A percentile compares a stretch with the other conserved stretches of the same genome.
Conservation (phyloP, 78 protist species). For the Tieghemostelium lacteum region DNA sequence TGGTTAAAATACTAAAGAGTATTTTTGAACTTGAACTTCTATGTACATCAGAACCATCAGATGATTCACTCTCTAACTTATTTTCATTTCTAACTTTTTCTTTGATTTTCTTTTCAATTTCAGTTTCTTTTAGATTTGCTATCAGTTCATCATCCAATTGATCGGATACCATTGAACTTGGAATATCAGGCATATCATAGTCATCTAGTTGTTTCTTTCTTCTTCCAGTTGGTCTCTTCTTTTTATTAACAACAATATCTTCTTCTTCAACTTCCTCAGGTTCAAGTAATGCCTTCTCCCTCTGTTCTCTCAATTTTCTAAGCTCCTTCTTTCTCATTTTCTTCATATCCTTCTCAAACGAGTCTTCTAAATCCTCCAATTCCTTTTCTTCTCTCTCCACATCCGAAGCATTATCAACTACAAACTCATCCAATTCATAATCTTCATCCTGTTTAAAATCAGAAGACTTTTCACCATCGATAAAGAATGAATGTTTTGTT, state of each 20-base stretch:
- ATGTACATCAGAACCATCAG: background rate
- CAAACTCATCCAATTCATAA: conserved; percentile 48
- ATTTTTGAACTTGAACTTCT: no score
- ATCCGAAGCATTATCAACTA: conserved; percentile 56
- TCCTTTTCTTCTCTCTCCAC: conserved; percentile 22
- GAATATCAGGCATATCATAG: no score
- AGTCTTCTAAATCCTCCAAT: background rate
- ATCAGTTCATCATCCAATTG: background rate
- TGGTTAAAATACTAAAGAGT: no score
- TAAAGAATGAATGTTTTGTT: background rate
- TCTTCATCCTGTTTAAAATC: conserved; percentile 10
- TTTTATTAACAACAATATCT: background rate
- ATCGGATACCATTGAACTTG: background rate
- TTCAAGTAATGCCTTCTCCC: background rate
- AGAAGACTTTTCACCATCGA: conserved; percentile 9
- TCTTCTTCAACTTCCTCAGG: background rate
- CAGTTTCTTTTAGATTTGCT: background rate
- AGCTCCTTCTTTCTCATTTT: background rate
- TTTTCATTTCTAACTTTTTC: background rate
- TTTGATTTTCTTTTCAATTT: background rate
- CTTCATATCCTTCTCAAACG: background rate
- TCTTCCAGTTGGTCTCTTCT: background rate
- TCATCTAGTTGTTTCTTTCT: background rate
- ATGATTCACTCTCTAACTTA: background rate
- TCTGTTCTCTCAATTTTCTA: background rate